Base-by-base conservation (phyloP, 2,329 filamentous ascomycete genomes). In the Aspergillus candidus region DNA sequence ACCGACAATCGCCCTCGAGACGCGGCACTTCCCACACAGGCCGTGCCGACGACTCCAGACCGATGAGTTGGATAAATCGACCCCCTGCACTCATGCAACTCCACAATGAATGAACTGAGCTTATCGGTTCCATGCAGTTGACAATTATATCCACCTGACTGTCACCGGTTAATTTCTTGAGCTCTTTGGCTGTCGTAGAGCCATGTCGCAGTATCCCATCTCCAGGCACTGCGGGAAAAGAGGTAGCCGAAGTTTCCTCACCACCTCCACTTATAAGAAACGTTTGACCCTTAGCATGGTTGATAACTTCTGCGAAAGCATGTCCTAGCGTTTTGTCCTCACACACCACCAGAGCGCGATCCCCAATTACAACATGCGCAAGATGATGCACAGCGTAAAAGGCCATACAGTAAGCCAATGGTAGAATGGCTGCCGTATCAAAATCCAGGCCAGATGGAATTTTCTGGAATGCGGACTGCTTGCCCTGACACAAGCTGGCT, bases 291-390 rank as follows among this genome's bases (percentile, higher is more conserved):
- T 44, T 37, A 1, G 27, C 22, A 7, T 43, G 27, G 6, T 27
- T 30, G 32, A 46, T 54, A 2, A 62, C 7, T 13, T 58, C 50
- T 12, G 57, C 36, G 3, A 58, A 15, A 4, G 60, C 60, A 30
- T 54, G 54, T 1, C 58, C 58, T 6, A 45, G 39, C 29, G 47
- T 40, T n/a, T 46, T 56, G 15, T 42, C 50, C 4, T 58, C 60
- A 4, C 54, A 49, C 14, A 62, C 54, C 5, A 70, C 59, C 1
- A 70, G 39, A 4, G 68, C 41, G 2, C 32, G 49, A 32, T 67
- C 53, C 6, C 50, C 49, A 6, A 40, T 11, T 3, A 32, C 37
- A 6, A 58, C 15, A 4, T 38, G 35, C 6, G 54, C 54, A 7
- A 61, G 18, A 11, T 54, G 11, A 7, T 55, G 40, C 1, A 57